Evolutionary conservation across 805 yeast species (phyloP).

Genomic region (Candida nonsorbophila): DNA sequence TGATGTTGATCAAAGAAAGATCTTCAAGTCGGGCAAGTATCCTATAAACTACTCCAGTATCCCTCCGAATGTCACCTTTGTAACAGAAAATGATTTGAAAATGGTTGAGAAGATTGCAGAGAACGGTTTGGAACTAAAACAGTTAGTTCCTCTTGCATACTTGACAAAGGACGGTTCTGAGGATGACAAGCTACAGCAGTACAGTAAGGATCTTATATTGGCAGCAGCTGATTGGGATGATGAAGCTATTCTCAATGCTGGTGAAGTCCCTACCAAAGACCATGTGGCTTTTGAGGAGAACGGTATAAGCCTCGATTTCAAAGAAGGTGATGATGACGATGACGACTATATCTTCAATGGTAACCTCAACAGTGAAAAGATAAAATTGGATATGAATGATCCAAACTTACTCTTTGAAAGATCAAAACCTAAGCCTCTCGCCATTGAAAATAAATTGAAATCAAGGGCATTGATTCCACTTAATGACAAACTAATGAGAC

Average conservation of each 20-base stretch:
- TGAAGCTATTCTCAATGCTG: constrained; percentile 52
- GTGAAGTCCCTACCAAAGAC: constrained; percentile 11
- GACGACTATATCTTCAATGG: constrained; percentile 82
- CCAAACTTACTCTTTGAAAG: constrained; percentile 68
- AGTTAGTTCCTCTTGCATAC: constrained; percentile 24
- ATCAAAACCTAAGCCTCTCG: constrained; percentile 15
- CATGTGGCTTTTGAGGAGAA: background rate
- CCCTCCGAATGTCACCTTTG: constrained; percentile 10
- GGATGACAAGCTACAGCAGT: constrained; percentile 35
- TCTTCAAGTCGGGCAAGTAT: constrained; percentile 34
- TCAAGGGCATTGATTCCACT: constrained; percentile 43
- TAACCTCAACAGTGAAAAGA: constrained; percentile 29
- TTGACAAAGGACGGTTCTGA: constrained; percentile 27
- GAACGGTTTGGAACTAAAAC: constrained; percentile 12
- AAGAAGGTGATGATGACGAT: constrained; percentile 35
- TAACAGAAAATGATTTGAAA: constrained; percentile 27
- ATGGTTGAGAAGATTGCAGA: constrained; percentile 21
- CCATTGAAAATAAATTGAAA: constrained; percentile 5
- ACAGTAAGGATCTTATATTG: constrained; percentile 51
- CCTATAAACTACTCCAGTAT: constrained; percentile 2
- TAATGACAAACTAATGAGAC: constrained; percentile 47
- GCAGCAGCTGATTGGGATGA: constrained; percentile 81
- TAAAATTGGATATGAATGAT: constrained; percentile 81
- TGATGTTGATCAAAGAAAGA: constrained; percentile 53
- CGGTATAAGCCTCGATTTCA: constrained; percentile 5